Evolutionary conservation across 2,329 filamentous ascomycete species (phyloP), one percentile per base, ranked within the genome.

Genomic region (Zymoseptoria ardabiliae): DNA sequence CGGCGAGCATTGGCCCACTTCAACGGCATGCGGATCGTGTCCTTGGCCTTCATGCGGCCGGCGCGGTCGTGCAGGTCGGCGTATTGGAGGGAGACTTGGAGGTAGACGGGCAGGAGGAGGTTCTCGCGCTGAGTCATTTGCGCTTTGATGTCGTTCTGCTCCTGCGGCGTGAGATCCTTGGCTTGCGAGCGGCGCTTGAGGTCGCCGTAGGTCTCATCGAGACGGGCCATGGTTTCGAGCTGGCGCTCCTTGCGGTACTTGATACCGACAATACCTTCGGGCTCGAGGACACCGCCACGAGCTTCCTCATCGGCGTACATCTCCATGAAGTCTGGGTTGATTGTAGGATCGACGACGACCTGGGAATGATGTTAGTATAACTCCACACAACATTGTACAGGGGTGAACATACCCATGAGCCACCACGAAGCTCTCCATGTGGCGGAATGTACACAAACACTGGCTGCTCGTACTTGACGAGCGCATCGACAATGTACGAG

Each of bases 381-480:
- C 52, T 60, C 25, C 11, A 54, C 13, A 19, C 48, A 9, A 25
- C 51, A 10, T 56, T 41, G 17, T 4, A 45, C 7, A 28, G 56
- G 28, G n/a, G 21, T 25, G 53, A 65, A 78, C 80, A 76, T 79
- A 82, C 81, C 94, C 94, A 99, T 63, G 94, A 99, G 71, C 94
- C 94, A 84, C 94, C 94, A 82, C 94, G 93, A 58, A 99, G 88
- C 78, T 99, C 94, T 69, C 94, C 93, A 72, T 88, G 90, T 8
- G 94, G 94, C 72, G 94, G 94, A 72, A 99, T 99, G 82, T 99
- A 99, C 65, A 99, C 91, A 73, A 99, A 99, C 77, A 99, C 87
- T 58, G 94, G 94, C 81, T 99, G 94, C 82, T 99, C 90, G 73
- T 91, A 99, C 79, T 97, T 96, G 82, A 96, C 91, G 53, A 99